Conservation (phyloP, 140 eudicot species). For the Cichorium intybus region DNA sequence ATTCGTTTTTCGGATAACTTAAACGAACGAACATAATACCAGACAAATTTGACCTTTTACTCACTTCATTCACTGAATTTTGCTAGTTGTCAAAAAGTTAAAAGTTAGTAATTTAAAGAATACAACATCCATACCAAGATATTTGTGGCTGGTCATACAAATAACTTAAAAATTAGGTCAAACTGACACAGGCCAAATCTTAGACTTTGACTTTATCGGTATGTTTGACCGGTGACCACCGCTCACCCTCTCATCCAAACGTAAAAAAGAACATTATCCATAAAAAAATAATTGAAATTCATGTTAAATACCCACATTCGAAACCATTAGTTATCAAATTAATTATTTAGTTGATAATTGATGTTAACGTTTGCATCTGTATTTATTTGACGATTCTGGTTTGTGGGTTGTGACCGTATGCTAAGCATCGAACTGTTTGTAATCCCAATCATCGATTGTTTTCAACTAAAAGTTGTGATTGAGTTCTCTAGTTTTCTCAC, state of each 20-base stretch:
- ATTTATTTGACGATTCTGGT: no score
- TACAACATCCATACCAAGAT: not conserved
- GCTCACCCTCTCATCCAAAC: not conserved
- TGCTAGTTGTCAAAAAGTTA: not conserved
- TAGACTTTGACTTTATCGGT: not conserved
- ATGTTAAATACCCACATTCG: not conserved
- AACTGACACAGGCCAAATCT: not conserved
- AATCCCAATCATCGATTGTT: not conserved
- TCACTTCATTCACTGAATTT: not conserved
- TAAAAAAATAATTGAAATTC: not conserved
- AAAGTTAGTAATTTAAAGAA: not conserved
- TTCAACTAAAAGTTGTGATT: not conserved
- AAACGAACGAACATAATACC: no score
- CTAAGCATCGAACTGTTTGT: not conserved
- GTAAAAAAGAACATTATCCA: not conserved
- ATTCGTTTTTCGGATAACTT: no score
- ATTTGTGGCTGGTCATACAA: not conserved
- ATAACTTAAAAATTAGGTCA: not conserved
- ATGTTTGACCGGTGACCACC: not conserved
- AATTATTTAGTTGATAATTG: no score
- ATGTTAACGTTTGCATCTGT: not conserved
- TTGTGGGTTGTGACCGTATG: not conserved
- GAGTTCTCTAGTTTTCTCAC: not conserved
- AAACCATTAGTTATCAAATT: not conserved
- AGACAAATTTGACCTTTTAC: not conserved